Evolutionary conservation across 2,329 filamentous ascomycete genomes (phyloP).

Genomic region (Botrytis paeoniae): DNA sequence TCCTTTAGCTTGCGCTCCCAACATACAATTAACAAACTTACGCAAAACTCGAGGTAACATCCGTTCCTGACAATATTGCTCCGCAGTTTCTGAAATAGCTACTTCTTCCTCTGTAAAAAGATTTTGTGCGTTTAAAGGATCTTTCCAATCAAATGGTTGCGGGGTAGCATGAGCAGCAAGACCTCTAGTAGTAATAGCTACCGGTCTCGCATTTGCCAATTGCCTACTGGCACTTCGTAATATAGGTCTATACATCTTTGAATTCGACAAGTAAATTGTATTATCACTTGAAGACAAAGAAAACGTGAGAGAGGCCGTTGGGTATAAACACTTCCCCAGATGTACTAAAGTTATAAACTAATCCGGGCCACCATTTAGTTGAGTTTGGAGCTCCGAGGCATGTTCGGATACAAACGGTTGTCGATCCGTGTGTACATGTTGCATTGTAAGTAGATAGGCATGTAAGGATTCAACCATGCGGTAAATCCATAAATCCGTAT

Average conservation of each 20-base stretch:
- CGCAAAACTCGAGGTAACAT: conserved; percentile 82
- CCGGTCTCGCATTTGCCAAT: conserved; percentile 28
- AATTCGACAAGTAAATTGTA: not conserved
- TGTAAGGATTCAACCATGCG: not conserved
- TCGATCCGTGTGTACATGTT: not conserved
- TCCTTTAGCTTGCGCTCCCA: conserved; percentile 16
- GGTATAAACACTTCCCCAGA: not conserved
- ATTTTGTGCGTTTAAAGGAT: conserved; percentile 72
- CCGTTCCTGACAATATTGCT: conserved; percentile 89
- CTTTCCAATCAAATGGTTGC: conserved; percentile 78
- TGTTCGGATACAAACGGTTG: conserved; percentile 15
- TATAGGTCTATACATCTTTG: conserved; percentile 34
- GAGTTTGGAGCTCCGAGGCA: conserved; percentile 16
- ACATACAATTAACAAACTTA: conserved; percentile 45
- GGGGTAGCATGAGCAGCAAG: conserved; percentile 35
- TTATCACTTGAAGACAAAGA: not conserved
- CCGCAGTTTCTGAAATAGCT: conserved; percentile 85
- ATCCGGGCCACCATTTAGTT: conserved; percentile 5
- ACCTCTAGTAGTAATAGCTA: conserved; percentile 24
- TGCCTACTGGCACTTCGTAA: conserved; percentile 30
- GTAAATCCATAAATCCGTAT: not conserved
- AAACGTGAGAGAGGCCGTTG: not conserved
- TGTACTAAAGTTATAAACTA: conserved; percentile 2
- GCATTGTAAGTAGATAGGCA: not conserved
- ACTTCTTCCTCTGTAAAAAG: conserved; percentile 86